These are phyloP conservation scores for Chlamydomonas applanata DNA, from an alignment of 139 green algal species.

Conservation along the genomic window DNA sequence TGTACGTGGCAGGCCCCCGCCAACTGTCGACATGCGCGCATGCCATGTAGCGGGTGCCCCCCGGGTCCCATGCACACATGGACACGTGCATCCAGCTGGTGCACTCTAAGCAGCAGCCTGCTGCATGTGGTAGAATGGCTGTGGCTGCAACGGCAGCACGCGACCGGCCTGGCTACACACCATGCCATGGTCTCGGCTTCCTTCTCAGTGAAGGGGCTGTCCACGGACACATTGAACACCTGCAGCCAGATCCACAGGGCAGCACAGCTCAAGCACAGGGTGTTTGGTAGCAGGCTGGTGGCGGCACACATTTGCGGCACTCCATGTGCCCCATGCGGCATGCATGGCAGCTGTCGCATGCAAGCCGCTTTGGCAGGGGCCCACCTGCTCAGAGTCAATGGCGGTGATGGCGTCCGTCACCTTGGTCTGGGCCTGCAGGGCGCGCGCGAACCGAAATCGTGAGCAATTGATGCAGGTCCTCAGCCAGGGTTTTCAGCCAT, in stretches of 20 bases:
- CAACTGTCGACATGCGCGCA: too few relatives aligned
- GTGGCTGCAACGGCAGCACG: too few relatives aligned
- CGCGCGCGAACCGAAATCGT: not conserved
- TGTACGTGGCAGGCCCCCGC: too few relatives aligned
- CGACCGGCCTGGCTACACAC: too few relatives aligned
- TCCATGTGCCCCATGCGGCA: too few relatives aligned
- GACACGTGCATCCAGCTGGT: too few relatives aligned
- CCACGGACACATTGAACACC: constrained; percentile 91
- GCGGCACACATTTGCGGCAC: not conserved
- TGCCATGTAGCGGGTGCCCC: too few relatives aligned
- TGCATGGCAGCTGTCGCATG: too few relatives aligned
- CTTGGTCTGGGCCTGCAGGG: constrained; percentile 64
- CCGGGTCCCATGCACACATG: too few relatives aligned
- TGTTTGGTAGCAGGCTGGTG: not conserved
- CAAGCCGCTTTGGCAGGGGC: not conserved
- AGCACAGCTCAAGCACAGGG: not conserved
- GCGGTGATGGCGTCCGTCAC: constrained; percentile 56
- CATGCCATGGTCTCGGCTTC: constrained; percentile 83
- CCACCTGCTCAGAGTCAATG: constrained; percentile 51
- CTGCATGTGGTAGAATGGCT: too few relatives aligned
- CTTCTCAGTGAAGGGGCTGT: constrained; percentile 50
- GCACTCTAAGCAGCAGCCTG: too few relatives aligned
- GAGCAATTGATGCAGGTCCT: not conserved
- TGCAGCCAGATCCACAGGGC: constrained; percentile 35
- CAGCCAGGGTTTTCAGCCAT: too few relatives aligned